Conservation (phyloP, 2,329 filamentous ascomycete genomes). For the Anthostomella pinea region DNA sequence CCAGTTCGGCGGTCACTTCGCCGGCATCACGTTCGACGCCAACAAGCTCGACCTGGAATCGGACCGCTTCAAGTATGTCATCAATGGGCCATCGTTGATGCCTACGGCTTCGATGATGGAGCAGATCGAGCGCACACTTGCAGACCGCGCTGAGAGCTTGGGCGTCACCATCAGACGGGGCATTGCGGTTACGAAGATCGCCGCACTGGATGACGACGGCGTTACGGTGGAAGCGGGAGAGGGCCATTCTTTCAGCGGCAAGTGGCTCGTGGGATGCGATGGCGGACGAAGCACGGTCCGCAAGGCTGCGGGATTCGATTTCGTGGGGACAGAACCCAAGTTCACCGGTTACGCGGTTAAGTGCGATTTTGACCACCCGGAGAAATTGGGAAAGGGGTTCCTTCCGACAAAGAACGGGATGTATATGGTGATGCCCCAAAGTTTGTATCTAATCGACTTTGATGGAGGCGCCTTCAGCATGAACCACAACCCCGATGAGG, state of each 20-base stretch:
- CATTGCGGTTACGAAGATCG: conserved; percentile 18
- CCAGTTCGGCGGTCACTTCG: conserved; percentile 34
- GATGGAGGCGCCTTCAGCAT: conserved; percentile 16
- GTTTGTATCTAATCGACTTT: conserved; percentile 17
- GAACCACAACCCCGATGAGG: conserved; percentile 18
- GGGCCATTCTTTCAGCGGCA: conserved; percentile 25
- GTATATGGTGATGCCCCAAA: conserved; percentile 19
- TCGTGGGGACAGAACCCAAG: conserved; percentile 35
- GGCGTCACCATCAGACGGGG: conserved; percentile 30
- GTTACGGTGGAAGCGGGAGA: conserved; percentile 24
- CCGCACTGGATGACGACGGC: conserved; percentile 16
- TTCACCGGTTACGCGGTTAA: conserved; percentile 35
- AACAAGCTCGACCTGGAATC: conserved; percentile 26
- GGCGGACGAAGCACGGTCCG: conserved; percentile 40
- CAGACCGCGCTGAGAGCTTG: conserved; percentile 24
- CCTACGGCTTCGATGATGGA: conserved; percentile 19
- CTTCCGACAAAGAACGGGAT: conserved; percentile 25
- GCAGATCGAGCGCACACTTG: no score
- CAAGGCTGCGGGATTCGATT: conserved; percentile 35
- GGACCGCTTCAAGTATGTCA: conserved; percentile 31
- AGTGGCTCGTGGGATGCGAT: conserved; percentile 43
- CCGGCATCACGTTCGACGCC: conserved; percentile 28
- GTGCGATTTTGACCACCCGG: conserved; percentile 32
- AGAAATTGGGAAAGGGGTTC: conserved; percentile 28
- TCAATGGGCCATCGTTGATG: conserved; percentile 28